phyloP scores from a whole-genome alignment of 495 filamentous ascomycete species.

The Aspergillus homomorphus region DNA sequence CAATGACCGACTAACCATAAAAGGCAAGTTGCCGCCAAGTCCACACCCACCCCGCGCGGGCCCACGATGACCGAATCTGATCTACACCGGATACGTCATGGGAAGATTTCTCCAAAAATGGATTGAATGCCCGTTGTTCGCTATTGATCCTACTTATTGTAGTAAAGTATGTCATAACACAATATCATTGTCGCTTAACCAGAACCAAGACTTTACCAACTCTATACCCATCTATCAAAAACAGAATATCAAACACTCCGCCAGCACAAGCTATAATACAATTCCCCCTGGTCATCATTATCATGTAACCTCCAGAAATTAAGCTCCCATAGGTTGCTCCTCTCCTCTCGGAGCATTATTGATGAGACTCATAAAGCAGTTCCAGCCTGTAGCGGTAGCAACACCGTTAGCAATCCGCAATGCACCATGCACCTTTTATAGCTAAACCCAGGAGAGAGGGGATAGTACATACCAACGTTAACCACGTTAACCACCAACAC shows the following conservation, averaged over 20 bases:
- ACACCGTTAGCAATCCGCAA: neutral
- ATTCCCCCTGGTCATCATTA: neutral
- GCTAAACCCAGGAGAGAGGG: neutral
- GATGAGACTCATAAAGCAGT: constrained; percentile 15
- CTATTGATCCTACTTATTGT: no score
- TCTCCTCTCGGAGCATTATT: constrained; percentile 1
- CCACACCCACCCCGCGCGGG: no score
- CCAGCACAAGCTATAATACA: neutral
- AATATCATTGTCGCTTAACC: neutral
- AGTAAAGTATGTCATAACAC: no score
- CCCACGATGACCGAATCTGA: neutral
- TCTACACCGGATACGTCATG: neutral
- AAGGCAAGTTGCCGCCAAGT: neutral
- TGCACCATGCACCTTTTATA: neutral
- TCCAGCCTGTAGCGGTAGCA: constrained; percentile 10
- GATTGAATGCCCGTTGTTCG: no score
- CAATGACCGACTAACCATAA: neutral
- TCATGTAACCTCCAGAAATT: neutral
- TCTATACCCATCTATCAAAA: neutral
- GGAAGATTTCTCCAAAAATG: neutral
- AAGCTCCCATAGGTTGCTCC: neutral
- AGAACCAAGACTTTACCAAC: neutral
- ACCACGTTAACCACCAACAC: constrained; percentile 81
- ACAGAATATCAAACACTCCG: neutral
- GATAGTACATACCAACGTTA: constrained; percentile 42